Evolutionary conservation across 139 green algal species (phyloP).

Genomic region (Diplosphaera chodatii): DNA sequence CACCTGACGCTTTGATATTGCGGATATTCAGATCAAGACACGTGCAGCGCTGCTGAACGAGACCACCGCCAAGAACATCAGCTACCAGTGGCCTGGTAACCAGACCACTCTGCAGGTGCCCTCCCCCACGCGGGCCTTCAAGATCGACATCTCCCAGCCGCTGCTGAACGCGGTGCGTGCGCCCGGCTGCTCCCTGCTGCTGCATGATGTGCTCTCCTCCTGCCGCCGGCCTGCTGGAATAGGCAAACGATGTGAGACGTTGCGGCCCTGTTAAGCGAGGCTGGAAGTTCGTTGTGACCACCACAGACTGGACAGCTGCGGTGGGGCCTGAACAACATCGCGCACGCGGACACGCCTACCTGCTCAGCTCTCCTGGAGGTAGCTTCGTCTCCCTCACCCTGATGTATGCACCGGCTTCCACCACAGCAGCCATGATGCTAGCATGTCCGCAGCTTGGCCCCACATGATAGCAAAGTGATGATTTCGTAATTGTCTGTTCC

Average conservation of each 20-base stretch:
- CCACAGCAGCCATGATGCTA: too few relatives aligned
- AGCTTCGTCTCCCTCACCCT: background rate
- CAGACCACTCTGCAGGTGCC: background rate
- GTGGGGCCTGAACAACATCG: conserved; percentile 52
- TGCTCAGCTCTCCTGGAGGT: conserved; percentile 23
- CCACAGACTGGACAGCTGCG: conserved; percentile 20
- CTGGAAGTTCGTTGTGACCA: too few relatives aligned
- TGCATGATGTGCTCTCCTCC: too few relatives aligned
- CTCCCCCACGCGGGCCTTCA: background rate
- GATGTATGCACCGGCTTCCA: background rate
- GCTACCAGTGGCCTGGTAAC: background rate
- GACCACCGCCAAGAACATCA: background rate
- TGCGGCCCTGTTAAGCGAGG: too few relatives aligned
- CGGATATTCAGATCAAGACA: background rate
- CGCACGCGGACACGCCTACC: conserved; percentile 13
- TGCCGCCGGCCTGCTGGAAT: too few relatives aligned
- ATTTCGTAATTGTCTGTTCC: too few relatives aligned
- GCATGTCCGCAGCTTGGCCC: too few relatives aligned
- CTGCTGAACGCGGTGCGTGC: conserved; percentile 15
- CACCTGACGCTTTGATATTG: too few relatives aligned
- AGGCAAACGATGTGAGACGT: too few relatives aligned
- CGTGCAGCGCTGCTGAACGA: background rate
- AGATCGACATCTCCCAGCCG: conserved; percentile 41
- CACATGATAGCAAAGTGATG: too few relatives aligned
- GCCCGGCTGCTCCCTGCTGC: too few relatives aligned